phyloP scores from a whole-genome alignment of 2,329 filamentous ascomycete genomes.

The Fusarium cicatricum region DNA sequence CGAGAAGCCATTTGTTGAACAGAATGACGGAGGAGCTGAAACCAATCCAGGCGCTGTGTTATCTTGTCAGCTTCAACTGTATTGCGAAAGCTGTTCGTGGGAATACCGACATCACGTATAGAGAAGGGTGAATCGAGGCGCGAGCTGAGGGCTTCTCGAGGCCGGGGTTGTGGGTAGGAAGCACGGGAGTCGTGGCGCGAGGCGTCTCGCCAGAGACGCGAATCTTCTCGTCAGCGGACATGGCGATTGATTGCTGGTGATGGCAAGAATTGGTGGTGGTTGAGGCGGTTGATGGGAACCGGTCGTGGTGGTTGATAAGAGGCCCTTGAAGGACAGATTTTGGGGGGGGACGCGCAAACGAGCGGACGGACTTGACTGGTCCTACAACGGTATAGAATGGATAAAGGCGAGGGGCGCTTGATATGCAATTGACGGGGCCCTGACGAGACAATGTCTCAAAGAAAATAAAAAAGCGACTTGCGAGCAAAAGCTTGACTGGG shows the following conservation, averaged over 20 bases:
- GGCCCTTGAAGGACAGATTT: conserved; percentile 44
- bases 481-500: conserved; percentile 26
- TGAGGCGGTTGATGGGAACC: conserved; percentile 27
- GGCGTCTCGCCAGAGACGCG: conserved; percentile 81
- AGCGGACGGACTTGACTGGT: conserved; percentile 50
- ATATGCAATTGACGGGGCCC: conserved; percentile 50
- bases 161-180: conserved; percentile 83
- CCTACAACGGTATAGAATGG: conserved; percentile 41
- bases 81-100: conserved; percentile 2
- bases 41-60: conserved; percentile 84
- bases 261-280: conserved; percentile 33
- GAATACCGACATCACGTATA: conserved; percentile 76
- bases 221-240: conserved; percentile 75
- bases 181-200: conserved; percentile 67
- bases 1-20: conserved; percentile 99
- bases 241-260: conserved; percentile 57
- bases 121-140: conserved; percentile 75
- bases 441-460: conserved; percentile 35
- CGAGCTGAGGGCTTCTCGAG: conserved; percentile 74
- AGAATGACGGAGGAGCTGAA: conserved; percentile 94
- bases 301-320: conserved; percentile 38
- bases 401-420: conserved; percentile 41
- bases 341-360: conserved; percentile 50
- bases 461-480: conserved; percentile 37
- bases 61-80: conserved; percentile 20